phyloP scores from a whole-genome alignment of 371 early-diverging fungal genomes.

The Rhizopus arrhizus region DNA sequence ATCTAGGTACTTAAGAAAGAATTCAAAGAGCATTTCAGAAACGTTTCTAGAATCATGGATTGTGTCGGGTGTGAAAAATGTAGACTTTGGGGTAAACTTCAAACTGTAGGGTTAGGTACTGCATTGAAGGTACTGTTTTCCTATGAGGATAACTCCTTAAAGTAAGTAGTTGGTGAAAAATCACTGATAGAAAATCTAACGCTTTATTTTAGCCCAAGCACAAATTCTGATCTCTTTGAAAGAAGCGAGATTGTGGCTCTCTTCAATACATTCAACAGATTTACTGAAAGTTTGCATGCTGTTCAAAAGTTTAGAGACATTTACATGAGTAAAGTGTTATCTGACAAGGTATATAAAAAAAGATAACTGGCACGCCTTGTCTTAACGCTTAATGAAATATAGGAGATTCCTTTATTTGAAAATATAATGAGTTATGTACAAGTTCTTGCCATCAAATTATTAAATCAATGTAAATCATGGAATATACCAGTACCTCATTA shows the following conservation, averaged over 20 bases:
- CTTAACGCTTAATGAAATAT: not conserved
- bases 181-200: not conserved
- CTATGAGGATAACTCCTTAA: slow-evolving; percentile 71
- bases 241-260: slow-evolving; percentile 91
- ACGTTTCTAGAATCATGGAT: slow-evolving; percentile 96
- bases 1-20: slow-evolving; percentile 67
- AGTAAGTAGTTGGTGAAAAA: slow-evolving; percentile 44
- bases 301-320: slow-evolving; percentile 71
- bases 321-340: slow-evolving; percentile 56
- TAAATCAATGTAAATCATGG: slow-evolving; percentile 18
- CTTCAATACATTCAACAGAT: slow-evolving; percentile 87
- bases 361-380: not conserved
- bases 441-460: slow-evolving; percentile 2
- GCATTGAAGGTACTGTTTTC: slow-evolving; percentile 95
- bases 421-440: slow-evolving; percentile 1
- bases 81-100: slow-evolving; percentile 96
- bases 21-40: slow-evolving; percentile 91
- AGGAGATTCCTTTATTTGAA: not conserved
- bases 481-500: slow-evolving; percentile 38
- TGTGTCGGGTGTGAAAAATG: slow-evolving; percentile 99
- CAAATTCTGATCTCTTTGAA: slow-evolving; percentile 60
- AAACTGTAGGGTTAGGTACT: slow-evolving; percentile 84
- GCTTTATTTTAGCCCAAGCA: slow-evolving; percentile 44
- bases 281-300: slow-evolving; percentile 77
- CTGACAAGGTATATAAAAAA: slow-evolving; percentile 6